phyloP scores from a whole-genome alignment of 164 flowering plant species.

The Warburgia ugandensis region DNA sequence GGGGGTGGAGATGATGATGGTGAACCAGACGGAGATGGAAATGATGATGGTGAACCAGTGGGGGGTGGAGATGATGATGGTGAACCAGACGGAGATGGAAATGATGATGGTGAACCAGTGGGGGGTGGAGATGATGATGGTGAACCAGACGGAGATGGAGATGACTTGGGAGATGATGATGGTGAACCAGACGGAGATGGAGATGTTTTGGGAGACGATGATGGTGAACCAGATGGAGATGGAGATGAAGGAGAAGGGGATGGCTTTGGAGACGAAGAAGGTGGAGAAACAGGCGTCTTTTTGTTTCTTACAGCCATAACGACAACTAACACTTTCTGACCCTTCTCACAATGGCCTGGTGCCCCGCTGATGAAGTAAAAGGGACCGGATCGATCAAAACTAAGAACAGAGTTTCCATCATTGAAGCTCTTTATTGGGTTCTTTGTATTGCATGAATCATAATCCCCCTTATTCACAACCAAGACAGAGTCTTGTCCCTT shows the following conservation, averaged over 20 bases:
- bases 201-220: constrained; percentile 6
- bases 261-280: constrained; percentile 6
- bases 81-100: not conserved
- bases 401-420: constrained; percentile 33
- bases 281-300: no score
- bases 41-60: no score
- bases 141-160: constrained; percentile 1
- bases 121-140: constrained; percentile 4
- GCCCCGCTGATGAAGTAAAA: constrained; percentile 58
- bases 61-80: constrained; percentile 4
- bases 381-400: constrained; percentile 43
- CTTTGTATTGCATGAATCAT: constrained; percentile 38
- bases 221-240: no score
- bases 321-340: constrained; percentile 43
- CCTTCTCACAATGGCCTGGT: constrained; percentile 31
- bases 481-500: constrained; percentile 57
- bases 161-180: not conserved
- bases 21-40: constrained; percentile 5
- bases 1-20: constrained; percentile 5
- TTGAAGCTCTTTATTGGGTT: constrained; percentile 33
- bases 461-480: constrained; percentile 52
- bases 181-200: constrained; percentile 9
- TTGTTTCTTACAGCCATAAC: constrained; percentile 33
- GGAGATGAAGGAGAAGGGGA: no score
- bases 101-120: not conserved